Conservation (phyloP, 106 monocot genomes). For the Dendrobium chrysotoxum region DNA sequence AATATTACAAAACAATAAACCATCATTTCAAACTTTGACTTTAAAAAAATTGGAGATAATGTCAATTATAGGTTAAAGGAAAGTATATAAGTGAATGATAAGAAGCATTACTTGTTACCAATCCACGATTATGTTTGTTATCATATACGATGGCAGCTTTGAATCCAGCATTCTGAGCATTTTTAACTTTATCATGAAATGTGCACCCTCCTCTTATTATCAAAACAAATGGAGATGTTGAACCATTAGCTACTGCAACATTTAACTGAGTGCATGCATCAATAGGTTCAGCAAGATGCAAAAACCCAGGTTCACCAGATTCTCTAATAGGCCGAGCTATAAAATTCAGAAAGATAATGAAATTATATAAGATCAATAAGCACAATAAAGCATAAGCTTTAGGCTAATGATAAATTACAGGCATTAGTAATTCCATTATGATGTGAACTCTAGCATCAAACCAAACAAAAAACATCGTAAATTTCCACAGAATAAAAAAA, state of each 20-base stretch:
- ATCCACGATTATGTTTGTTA: constrained; percentile 20
- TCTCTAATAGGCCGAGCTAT: constrained; percentile 48
- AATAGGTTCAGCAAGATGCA: constrained; percentile 43
- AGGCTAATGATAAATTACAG: too few species aligned
- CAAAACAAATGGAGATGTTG: constrained; percentile 29
- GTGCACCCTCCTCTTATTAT: constrained; percentile 55
- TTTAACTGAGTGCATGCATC: constrained; percentile 41
- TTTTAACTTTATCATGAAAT: constrained; percentile 60
- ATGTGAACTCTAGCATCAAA: too few species aligned
- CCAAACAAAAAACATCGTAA: too few species aligned
- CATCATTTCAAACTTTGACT: too few species aligned
- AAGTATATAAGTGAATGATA: too few species aligned
- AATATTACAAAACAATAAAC: too few species aligned
- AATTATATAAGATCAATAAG: too few species aligned
- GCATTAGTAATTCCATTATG: too few species aligned
- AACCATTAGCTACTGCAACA: constrained; percentile 13
- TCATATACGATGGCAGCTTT: constrained; percentile 50
- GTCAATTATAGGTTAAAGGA: not conserved
- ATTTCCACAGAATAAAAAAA: too few species aligned
- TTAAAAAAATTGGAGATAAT: not conserved
- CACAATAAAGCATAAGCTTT: too few species aligned
- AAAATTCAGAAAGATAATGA: not conserved
- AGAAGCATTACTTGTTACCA: constrained; percentile 41
- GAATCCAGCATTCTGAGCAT: constrained; percentile 61
- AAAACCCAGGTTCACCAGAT: constrained; percentile 35